Evolutionary conservation across 208 protist species (phyloP), one percentile per base, ranked within the genome.

Genomic region (Zelonia costaricensis): DNA sequence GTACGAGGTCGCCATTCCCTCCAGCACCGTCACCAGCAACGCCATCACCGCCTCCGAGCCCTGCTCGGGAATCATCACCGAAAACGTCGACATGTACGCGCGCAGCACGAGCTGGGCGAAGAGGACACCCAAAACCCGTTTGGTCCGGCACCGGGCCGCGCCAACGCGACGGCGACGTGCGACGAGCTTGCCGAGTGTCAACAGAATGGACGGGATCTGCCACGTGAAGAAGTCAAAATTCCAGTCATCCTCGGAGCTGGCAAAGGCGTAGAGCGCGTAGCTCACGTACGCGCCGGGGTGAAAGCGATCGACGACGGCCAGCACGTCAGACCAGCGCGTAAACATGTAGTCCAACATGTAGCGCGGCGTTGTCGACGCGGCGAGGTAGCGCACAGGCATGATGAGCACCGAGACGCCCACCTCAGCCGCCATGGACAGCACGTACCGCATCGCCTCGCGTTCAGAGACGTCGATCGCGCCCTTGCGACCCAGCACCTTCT

Each of bases 181-280:
- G n/a, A 78, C 72, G 4, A 95, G 71, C 62, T 93, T 92, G 10
- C 62, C 70, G 3, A 92, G 23, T 0, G 84, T 89, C 45, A 93
- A 59, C 4, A 78, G 31, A 7, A 91, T 57, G 5, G 86, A 88
- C 0, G 89, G 89, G 16, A 88, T 46, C 69, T 95, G 89, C 80
- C 82, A 93, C 3, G 60, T 60, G 44, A 95, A 95, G 55, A 95
- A 95, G 65, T 87, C 70, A 1, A 93, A 69, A 62, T 92, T 85
- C 76, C 80, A 93, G 27, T 92, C 84, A 6, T 69, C 66, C 27
- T 80, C 68, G 25, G 60, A 69, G 38, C 75, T 77, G 13, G 76
- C 45, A 38, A 95, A 93, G n/a, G 86, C 86, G 40, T 86, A 82
- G 4, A 86, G 36, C 18, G 83, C 81, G 59, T 84, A 93, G 44